These are phyloP conservation scores for Lipomyces orientalis DNA, from an alignment of 805 yeast species.

Conservation along the genomic window DNA sequence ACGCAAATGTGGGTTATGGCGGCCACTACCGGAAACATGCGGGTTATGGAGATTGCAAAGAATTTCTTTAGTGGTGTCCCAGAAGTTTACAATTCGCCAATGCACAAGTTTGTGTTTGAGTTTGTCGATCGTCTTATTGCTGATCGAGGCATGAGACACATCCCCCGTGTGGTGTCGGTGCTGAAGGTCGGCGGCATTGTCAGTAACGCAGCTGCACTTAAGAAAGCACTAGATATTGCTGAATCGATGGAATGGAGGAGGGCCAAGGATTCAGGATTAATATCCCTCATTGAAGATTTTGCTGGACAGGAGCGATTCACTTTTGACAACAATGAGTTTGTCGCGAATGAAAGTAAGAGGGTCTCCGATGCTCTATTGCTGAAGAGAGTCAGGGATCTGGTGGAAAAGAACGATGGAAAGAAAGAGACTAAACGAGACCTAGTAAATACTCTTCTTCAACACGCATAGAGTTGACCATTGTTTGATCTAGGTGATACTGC, in stretches of 20 bases:
- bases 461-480: not conserved
- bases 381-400: not conserved
- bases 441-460: not conserved
- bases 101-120: not conserved
- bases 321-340: not conserved
- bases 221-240: not conserved
- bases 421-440: not conserved
- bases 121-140: constrained; percentile 1
- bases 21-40: constrained; percentile 11
- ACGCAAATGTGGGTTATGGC: constrained; percentile 34
- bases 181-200: not conserved
- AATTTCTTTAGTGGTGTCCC: constrained; percentile 12
- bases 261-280: not conserved
- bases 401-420: constrained; percentile 1
- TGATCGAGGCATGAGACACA: not conserved
- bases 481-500: not conserved
- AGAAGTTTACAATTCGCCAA: constrained; percentile 12
- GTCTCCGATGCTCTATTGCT: constrained; percentile 2
- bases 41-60: constrained; percentile 12
- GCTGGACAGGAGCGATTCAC: not conserved
- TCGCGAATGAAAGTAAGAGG: not conserved
- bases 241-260: not conserved
- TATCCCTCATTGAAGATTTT: not conserved
- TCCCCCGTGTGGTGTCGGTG: not conserved
- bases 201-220: not conserved